phyloP scores from a whole-genome alignment of 768 basidiomycete genomes.

The Boletus pseudo-olivaceus region DNA sequence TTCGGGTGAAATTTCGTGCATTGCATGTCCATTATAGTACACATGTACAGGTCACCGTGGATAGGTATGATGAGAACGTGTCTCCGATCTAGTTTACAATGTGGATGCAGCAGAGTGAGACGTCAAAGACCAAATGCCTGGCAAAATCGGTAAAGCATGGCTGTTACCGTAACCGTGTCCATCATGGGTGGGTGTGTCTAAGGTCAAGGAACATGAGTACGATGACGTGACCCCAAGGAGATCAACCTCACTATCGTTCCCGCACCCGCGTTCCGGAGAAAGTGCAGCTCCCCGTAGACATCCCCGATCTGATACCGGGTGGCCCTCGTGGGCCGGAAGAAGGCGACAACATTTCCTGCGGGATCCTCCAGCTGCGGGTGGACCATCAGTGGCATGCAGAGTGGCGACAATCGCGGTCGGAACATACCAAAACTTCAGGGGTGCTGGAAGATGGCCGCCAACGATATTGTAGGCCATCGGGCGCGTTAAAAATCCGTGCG shows the following conservation, averaged over 20 bases:
- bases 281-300: conserved; percentile 83
- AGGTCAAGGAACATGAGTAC: conserved; percentile 22
- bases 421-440: conserved; percentile 58
- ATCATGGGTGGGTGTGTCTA: conserved; percentile 88
- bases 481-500: conserved; percentile 71
- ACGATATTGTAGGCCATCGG: conserved; percentile 75
- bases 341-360: conserved; percentile 66
- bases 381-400: conserved; percentile 4
- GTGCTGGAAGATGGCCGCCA: conserved; percentile 68
- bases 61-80: conserved; percentile 30
- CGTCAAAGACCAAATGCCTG: conserved; percentile 45
- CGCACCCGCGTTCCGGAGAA: conserved; percentile 71
- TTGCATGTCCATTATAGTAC: conserved; percentile 32
- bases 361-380: conserved; percentile 64
- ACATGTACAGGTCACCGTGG: conserved; percentile 28
- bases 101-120: conserved; percentile 22
- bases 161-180: conserved; percentile 82
- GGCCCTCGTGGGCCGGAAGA: conserved; percentile 73
- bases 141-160: conserved; percentile 83
- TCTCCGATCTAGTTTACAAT: conserved; percentile 31
- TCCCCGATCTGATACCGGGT: conserved; percentile 84
- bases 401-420: conserved; percentile 6
- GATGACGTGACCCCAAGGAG: conserved; percentile 17
- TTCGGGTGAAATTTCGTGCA: conserved; percentile 22
- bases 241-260: conserved; percentile 66